Conservation (phyloP, 2,329 filamentous ascomycete genomes). For the Pseudogymnoascus sp. region DNA sequence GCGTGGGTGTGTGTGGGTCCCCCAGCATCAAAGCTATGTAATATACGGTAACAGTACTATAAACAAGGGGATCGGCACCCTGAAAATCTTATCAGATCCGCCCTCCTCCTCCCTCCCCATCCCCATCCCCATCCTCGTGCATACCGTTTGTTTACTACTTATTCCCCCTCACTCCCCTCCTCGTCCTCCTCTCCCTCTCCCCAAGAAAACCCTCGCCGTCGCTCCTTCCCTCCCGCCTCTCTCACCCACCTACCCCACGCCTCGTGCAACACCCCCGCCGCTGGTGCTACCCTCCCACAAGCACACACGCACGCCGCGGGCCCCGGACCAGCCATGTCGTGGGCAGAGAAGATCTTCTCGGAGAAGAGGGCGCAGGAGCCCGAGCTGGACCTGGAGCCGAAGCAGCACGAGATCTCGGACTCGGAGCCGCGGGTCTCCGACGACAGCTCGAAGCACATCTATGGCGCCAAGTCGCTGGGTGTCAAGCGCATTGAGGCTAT, state of each 20-base stretch:
- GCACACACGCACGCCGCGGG: neutral
- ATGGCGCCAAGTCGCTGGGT: slow-evolving; percentile 37
- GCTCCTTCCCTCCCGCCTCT: neutral
- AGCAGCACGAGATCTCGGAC: neutral
- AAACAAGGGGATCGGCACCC: neutral
- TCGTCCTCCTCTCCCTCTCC: neutral
- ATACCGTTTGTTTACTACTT: neutral
- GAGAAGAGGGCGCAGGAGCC: neutral
- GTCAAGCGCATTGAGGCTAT: slow-evolving; percentile 53
- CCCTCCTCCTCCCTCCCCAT: neutral
- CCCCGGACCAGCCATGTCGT: neutral
- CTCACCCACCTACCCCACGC: neutral
- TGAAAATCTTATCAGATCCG: neutral
- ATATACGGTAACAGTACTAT: neutral
- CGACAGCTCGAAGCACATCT: neutral
- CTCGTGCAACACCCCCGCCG: neutral
- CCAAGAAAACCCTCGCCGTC: neutral
- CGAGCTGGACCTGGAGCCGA: neutral
- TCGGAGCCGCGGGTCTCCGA: neutral
- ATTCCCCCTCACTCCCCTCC: neutral
- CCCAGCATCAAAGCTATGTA: neutral
- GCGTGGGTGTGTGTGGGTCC: neutral
- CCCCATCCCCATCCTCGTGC: neutral
- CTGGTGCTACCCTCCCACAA: neutral
- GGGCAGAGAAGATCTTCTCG: neutral